Evolutionary conservation across 2,329 filamentous ascomycete genomes (phyloP).

Genomic region (Monosporascus sp.): DNA sequence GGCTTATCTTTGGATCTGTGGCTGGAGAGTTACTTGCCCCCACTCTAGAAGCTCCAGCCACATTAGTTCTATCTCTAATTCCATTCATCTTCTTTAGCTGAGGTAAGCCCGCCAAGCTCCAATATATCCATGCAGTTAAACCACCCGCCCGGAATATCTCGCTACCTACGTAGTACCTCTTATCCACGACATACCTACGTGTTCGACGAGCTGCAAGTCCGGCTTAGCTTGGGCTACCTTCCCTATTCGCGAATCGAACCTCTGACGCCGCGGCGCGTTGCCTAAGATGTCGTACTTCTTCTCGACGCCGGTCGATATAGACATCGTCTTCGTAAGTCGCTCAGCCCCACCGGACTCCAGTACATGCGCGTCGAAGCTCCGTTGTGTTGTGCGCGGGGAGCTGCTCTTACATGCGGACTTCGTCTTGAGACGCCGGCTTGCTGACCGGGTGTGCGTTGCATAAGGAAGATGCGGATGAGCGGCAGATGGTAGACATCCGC

Average conservation of each 20-base stretch:
- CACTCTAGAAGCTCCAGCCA: too few species aligned
- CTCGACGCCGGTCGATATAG: conserved; percentile 96
- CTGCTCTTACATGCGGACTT: neutral
- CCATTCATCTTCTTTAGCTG: too few species aligned
- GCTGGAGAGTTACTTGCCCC: too few species aligned
- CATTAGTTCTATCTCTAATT: too few species aligned
- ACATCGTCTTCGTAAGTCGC: conserved; percentile 67
- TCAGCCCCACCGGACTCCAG: neutral
- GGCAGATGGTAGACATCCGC: conserved; percentile 94
- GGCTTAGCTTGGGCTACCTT: neutral
- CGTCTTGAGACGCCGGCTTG: neutral
- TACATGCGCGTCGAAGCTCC: neutral
- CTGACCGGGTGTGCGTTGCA: neutral
- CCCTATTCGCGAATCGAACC: neutral
- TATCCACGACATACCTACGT: neutral
- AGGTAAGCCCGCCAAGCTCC: neutral
- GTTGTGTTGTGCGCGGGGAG: neutral
- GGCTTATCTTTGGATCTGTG: too few species aligned
- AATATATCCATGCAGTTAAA: neutral
- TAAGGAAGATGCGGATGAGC: conserved; percentile 79
- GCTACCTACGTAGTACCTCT: neutral
- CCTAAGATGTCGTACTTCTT: conserved; percentile 89
- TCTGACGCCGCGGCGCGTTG: neutral
- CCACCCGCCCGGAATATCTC: neutral
- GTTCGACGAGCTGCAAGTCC: neutral